Evolutionary conservation across 768 basidiomycete species (phyloP).

Genomic region (Botryobasidium botryosum): DNA sequence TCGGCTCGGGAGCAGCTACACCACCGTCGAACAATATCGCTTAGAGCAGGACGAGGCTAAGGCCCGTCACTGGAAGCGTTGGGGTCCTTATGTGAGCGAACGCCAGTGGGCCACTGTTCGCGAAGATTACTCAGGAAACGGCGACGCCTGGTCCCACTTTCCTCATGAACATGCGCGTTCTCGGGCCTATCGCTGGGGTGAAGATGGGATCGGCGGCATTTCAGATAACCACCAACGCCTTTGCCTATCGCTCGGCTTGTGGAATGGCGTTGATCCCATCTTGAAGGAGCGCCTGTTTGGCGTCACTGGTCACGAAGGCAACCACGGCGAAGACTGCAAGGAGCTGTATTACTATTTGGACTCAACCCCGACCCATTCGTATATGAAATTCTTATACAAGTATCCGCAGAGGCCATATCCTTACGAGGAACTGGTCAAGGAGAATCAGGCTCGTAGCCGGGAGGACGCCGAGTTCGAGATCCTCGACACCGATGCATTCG

Average conservation of each 20-base stretch:
- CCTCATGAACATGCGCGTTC: constrained; percentile 87
- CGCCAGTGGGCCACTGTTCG: constrained; percentile 99
- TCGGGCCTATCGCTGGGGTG: constrained; percentile 95
- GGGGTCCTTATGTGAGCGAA: constrained; percentile 96
- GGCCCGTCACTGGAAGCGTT: constrained; percentile 90
- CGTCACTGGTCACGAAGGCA: constrained; percentile 91
- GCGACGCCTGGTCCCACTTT: constrained; percentile 92
- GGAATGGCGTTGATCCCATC: constrained; percentile 91
- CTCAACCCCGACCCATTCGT: constrained; percentile 95
- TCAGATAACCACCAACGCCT: constrained; percentile 94
- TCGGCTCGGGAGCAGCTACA: constrained; percentile 51
- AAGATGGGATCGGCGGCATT: constrained; percentile 94
- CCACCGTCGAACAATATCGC: constrained; percentile 67
- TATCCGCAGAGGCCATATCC: constrained; percentile 88
- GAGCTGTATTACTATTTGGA: constrained; percentile 98
- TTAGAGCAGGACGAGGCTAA: constrained; percentile 67
- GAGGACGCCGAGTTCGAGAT: constrained; percentile 88
- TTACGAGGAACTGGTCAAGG: constrained; percentile 81
- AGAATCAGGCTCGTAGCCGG: constrained; percentile 66
- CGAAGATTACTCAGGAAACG: constrained; percentile 94
- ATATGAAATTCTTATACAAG: constrained; percentile 99
- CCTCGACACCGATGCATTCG: constrained; percentile 79
- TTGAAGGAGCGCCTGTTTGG: constrained; percentile 95
- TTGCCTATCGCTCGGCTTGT: constrained; percentile 78
- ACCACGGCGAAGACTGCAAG: constrained; percentile 98